A percentile compares a stretch with the other conserved stretches of the same genome.
Evolutionary conservation across 2,329 filamentous ascomycete species (phyloP).

Genomic region (Aspergillus tamarii): DNA sequence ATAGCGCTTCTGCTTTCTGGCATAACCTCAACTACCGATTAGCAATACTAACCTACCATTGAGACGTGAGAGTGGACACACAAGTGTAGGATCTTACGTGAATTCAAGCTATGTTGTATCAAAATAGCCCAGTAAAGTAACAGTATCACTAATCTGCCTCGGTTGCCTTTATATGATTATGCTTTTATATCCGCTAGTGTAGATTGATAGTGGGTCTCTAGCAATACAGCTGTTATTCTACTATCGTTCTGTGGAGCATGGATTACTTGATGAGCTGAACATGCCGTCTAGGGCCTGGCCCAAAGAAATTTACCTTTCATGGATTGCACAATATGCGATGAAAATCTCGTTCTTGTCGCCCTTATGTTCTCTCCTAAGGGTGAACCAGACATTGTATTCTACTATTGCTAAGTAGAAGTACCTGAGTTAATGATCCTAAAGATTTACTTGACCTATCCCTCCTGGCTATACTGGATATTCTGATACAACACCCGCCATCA

Average conservation of each 20-base stretch:
- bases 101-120: neutral
- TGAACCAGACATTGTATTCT: neutral
- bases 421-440: neutral
- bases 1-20: too few relatives aligned
- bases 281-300: neutral
- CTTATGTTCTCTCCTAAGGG: neutral
- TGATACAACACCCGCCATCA: neutral
- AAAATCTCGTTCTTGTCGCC: neutral
- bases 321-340: neutral
- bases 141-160: neutral
- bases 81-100: neutral
- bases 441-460: neutral
- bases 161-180: neutral
- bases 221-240: neutral
- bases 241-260: neutral
- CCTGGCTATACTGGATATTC: neutral
- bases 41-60: neutral
- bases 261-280: neutral
- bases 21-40: neutral
- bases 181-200: neutral
- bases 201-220: neutral
- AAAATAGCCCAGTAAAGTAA: neutral
- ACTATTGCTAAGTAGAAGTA: neutral
- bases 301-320: neutral
- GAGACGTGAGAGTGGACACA: neutral